Conservation (phyloP, 768 basidiomycete species). For the Lentinula raphanica region DNA sequence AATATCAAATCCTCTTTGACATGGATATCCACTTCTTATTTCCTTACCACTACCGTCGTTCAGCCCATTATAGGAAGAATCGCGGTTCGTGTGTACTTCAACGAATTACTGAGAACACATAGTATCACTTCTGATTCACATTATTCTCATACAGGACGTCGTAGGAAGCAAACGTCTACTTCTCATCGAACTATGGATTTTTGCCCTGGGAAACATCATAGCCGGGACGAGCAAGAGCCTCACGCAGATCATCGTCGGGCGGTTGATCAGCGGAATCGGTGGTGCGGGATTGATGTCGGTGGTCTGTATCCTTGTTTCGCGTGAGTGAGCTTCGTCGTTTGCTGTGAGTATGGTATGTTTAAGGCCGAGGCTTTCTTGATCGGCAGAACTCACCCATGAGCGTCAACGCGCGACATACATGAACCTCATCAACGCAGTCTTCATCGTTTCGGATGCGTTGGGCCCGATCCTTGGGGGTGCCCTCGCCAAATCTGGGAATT, state of each 20-base stretch:
- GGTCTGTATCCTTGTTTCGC: constrained; percentile 17
- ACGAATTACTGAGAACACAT: too few species aligned
- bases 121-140: not conserved
- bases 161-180: constrained; percentile 19
- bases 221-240: constrained; percentile 19
- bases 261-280: constrained; percentile 21
- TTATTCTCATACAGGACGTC: constrained; percentile 15
- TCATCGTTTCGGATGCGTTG: constrained; percentile 20
- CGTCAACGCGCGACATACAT: constrained; percentile 22
- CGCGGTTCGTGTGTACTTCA: constrained; percentile 11
- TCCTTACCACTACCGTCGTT: constrained; percentile 20
- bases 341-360: too few species aligned
- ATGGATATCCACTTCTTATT: constrained; percentile 22
- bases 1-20: constrained; percentile 19
- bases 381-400: constrained; percentile 21
- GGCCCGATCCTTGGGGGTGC: constrained; percentile 22
- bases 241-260: constrained; percentile 20
- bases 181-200: constrained; percentile 21
- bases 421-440: constrained; percentile 21
- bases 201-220: constrained; percentile 21
- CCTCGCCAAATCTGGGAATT: constrained; percentile 21
- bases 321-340: constrained; percentile 10
- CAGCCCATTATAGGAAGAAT: constrained; percentile 22
- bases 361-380: not conserved
- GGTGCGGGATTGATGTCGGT: constrained; percentile 21